Base-by-base conservation (phyloP, 768 basidiomycete species). In the Cantharellus anzutake region DNA sequence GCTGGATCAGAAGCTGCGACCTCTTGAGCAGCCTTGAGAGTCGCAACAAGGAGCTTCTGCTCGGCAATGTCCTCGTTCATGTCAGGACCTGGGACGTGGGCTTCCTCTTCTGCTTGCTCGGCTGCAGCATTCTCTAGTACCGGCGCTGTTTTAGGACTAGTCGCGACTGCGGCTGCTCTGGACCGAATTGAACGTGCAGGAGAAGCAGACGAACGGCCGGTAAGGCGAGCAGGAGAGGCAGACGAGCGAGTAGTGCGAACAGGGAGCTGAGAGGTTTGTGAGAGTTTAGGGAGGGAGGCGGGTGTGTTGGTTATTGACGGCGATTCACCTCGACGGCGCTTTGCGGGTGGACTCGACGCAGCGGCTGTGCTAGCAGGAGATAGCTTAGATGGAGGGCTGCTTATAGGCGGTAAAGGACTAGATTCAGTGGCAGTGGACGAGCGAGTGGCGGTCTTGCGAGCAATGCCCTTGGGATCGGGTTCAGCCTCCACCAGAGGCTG, bases 391-490 rank as follows among this genome's bases (percentile, higher is more conserved):
- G 44, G 44, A 29, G 11, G 11, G 44, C 11, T 11, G 14, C 7
- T 37, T 11, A 11, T 11, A 11, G 11, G 11, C 11, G 52, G 52
- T 11, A 11, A 14, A 14, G 52, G 52, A 7, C 11, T 11, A 55
- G 52, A 11, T 11, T 11, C 11, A 1, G 52, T 37, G 35, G 52
- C 7, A 7, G 7, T 55, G 11, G 52, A 11, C 11, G 52, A 55
- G 42, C 14, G 75, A 52, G 67, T 69, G 55, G 73, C 73, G 1
- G 86, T 86, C 64, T 86, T 81, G 62, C 90, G 81, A 69, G 93
- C 94, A 56, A 77, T 81, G 38, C 74, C 78, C 41, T 74, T 77
- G 1, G 89, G 86, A 68, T 92, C 91, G 2, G 92, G 91, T 0
- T 67, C 64, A 11, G 92, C 86, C 20, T 78, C 74, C 44, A 83